Evolutionary conservation across 805 yeast species (phyloP), one percentile per base, ranked within the genome.

Genomic region (Candida odintsovae): DNA sequence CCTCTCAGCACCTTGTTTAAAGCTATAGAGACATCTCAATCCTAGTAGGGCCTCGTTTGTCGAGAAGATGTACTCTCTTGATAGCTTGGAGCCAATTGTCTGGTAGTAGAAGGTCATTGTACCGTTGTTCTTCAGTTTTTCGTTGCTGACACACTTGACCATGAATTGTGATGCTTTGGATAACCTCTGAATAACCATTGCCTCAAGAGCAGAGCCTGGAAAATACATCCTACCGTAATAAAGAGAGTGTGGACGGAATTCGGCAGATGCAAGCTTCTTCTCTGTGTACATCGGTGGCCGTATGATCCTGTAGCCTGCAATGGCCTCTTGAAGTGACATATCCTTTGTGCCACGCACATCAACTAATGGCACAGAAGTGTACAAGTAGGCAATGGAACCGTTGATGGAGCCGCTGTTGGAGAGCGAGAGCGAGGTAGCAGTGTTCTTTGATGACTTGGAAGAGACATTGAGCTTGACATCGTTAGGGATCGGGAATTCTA

Each of bases 1-100:
- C 43, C 64, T 61, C 20, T 68, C 66, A 10, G 69, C 67, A 39
- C 64, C 63, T 19, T 65, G 66, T 22, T 61, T 53, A 46, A 89
- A 69, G 57, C 85, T 86, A 62, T 86, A 88, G 35, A 92, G 70
- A 43, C 84, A 80, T 46, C 97, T 71, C 51, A 88, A 76, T 0
- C 99, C 99, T 13, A 89, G 53, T 9, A 94, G 70, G 0, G 87
- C 78, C 57, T 92, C 98, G 53, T 86, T 86, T 5, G 96, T 80
- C 9, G 95, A 86, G 62, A 81, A 88, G 3, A 90, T 75, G 51
- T 80, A 73, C 63, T 94, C 98, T 44, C 82, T 77, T 52, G 86
- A 76, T 44, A 76, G 76, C 44, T 73, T 75, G 1, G 83, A 81
- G 0, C 76, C 69, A 58, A 85, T 83, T 33, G 79, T 74, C 58